phyloP scores from a whole-genome alignment of 495 filamentous ascomycete species.

The Echria macrotheca region DNA sequence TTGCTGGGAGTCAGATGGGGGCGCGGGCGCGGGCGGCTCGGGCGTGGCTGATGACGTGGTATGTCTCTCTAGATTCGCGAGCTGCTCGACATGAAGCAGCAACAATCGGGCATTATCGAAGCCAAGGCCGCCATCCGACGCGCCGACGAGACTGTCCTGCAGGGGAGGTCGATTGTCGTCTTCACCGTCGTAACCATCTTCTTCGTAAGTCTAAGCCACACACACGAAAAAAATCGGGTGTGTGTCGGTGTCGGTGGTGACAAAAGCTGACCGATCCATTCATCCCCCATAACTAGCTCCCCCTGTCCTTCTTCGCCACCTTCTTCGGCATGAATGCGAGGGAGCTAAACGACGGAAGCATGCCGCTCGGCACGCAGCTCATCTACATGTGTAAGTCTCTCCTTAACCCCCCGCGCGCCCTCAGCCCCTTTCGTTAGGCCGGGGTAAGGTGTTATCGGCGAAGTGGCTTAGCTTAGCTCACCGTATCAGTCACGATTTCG shows the following conservation, averaged over 20 bases:
- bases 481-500: slow-evolving; percentile 16
- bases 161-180: slow-evolving; percentile 57
- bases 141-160: slow-evolving; percentile 52
- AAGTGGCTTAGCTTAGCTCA: no score
- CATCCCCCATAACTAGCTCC: slow-evolving; percentile 20
- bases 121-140: slow-evolving; percentile 53
- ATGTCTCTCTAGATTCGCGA: slow-evolving; percentile 31
- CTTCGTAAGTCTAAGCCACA: slow-evolving; percentile 36
- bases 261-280: no score
- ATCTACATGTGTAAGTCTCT: slow-evolving; percentile 30
- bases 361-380: slow-evolving; percentile 24
- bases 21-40: not conserved
- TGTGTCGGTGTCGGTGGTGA: no score
- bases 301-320: slow-evolving; percentile 37
- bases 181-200: slow-evolving; percentile 64
- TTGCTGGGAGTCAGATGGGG: no score
- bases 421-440: no score
- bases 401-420: no score
- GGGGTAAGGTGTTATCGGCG: no score
- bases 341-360: slow-evolving; percentile 24
- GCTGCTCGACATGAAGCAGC: slow-evolving; percentile 58
- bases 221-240: no score
- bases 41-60: not conserved
- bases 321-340: slow-evolving; percentile 40
- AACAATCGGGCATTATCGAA: slow-evolving; percentile 59